Conservation (phyloP, 768 basidiomycete genomes). For the Holtermanniella nyarrowii region DNA sequence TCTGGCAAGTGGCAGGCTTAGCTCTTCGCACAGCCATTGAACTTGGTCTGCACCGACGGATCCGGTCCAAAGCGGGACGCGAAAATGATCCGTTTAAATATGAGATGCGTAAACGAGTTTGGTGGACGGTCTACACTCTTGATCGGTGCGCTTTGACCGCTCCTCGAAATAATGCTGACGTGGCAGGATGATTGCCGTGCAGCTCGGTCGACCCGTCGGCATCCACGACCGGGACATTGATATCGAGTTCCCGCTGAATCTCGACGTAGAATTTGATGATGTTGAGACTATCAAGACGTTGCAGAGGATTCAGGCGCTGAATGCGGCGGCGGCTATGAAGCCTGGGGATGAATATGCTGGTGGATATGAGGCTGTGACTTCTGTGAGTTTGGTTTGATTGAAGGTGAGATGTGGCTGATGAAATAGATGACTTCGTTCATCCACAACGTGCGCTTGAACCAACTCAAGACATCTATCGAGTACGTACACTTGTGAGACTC, state of each 20-base stretch:
- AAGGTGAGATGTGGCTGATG: not conserved
- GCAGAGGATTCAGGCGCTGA: slow-evolving; percentile 22
- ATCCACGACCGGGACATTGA: slow-evolving; percentile 33
- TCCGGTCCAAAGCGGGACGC: slow-evolving; percentile 4
- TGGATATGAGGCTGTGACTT: slow-evolving; percentile 21
- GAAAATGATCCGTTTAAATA: slow-evolving; percentile 9
- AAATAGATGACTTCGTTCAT: slow-evolving; percentile 33
- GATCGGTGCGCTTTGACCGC: slow-evolving; percentile 19
- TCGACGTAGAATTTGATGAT: slow-evolving; percentile 24
- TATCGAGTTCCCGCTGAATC: slow-evolving; percentile 21
- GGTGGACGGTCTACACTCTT: slow-evolving; percentile 26
- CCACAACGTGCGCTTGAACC: slow-evolving; percentile 25
- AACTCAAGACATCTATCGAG: slow-evolving; percentile 25
- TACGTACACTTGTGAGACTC: slow-evolving; percentile 4
- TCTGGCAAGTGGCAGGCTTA: slow-evolving; percentile 29
- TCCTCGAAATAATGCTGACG: not conserved
- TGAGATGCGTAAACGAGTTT: slow-evolving; percentile 26
- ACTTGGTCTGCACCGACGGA: slow-evolving; percentile 20
- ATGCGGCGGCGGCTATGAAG: not conserved
- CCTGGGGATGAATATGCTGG: slow-evolving; percentile 20
- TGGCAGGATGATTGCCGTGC: slow-evolving; percentile 18
- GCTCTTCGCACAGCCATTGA: slow-evolving; percentile 26
- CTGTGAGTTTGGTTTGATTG: slow-evolving; percentile 8
- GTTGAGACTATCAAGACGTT: slow-evolving; percentile 10
- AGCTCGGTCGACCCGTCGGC: slow-evolving; percentile 21